phyloP scores from a whole-genome alignment of 225 moss, liverwort and hornwort species.

The Pleurozium schreberi region DNA sequence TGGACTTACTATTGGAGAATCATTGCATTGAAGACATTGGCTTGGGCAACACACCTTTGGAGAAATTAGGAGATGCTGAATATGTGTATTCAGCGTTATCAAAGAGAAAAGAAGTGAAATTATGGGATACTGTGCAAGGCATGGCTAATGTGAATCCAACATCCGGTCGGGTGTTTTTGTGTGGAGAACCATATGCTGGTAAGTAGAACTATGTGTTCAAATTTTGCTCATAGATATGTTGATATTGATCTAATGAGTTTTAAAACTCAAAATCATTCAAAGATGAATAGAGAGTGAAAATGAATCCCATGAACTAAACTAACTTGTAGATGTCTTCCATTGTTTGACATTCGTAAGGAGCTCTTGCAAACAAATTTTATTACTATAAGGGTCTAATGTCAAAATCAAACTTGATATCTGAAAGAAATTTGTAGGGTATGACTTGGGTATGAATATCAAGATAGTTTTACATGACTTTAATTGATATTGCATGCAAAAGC shows the following conservation, averaged over 20 bases:
- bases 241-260: not conserved
- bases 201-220: not conserved
- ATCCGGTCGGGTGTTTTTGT: not conserved
- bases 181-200: not conserved
- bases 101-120: not conserved
- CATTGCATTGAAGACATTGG: not conserved
- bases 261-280: not conserved
- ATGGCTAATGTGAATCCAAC: not conserved
- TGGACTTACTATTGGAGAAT: not conserved
- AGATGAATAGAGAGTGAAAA: not conserved
- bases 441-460: not conserved
- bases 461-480: not conserved
- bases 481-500: not conserved
- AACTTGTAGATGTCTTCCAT: not conserved
- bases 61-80: not conserved
- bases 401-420: not conserved
- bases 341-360: not conserved
- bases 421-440: not conserved
- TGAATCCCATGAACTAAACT: not conserved
- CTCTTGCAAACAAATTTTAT: not conserved
- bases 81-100: not conserved
- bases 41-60: rapidly evolving
- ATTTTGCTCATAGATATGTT: not conserved
- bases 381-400: not conserved
- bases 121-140: not conserved